Base-by-base conservation (phyloP, 2,329 filamentous ascomycete genomes). In the Colletotrichum orchidophilum region DNA sequence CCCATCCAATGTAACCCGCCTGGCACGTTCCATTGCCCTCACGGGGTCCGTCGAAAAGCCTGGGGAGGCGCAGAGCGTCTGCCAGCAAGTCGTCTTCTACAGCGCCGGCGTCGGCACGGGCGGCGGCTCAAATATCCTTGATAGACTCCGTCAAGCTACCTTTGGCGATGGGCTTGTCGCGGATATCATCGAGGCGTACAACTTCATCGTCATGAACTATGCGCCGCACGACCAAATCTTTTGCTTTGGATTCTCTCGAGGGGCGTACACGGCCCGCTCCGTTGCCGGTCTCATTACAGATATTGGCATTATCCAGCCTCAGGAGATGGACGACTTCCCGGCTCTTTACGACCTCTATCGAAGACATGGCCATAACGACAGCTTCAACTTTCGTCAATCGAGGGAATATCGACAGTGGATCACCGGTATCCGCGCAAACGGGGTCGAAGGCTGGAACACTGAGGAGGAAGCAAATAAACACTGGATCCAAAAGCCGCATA, bases 251-350 rank as follows among this genome's bases (percentile, higher is more conserved):
- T 83, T 83, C 73, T 83, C 81, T 2, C 75, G 82, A 2, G 82
- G 82, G 3, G 81, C 82, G 6, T 83, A 82, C 72, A 83, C 81
- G 2, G 81, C 81, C 26, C 79, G 82, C 6, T 80, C 81, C 0
- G 77, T 81, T 3, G 82, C 81, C 4, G 82, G 83, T 61, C 78
- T 83, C 52, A 75, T 83, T 39, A 72, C 63, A 1, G 75, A 76
- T 21, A 72, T 77, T 15, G 75, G 75, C 24, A 63, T 77, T 53
- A 69, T 75, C 9, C 58, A 33, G 9, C 73, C 73, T 1, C 31
- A 49, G 1, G 62, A 65, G 9, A 13, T 65, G 52, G 21, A 58
- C 12, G 53, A 55, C 39, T 65, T 65, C n/a, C 52, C 62, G n/a
- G 53, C 46, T 11, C 21, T 65, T 5, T 65, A 55, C 9, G 3